phyloP scores from a whole-genome alignment of 2,329 filamentous ascomycete genomes.

The Aspergillus pseudoglaucus region DNA sequence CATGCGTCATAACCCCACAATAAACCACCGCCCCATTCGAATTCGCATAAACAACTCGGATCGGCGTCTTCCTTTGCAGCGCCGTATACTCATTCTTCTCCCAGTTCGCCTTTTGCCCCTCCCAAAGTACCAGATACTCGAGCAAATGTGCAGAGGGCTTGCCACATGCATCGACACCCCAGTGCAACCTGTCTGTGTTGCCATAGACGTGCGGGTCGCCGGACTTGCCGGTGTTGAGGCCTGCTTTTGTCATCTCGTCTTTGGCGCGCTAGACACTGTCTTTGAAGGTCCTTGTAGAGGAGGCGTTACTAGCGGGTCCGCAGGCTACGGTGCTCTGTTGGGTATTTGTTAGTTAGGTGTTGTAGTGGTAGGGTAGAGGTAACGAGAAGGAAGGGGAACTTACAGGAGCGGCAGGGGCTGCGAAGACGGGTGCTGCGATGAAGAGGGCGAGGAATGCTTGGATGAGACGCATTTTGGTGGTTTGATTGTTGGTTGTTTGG shows the following conservation, averaged over 20 bases:
- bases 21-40: neutral
- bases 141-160: neutral
- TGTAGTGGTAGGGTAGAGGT: no score
- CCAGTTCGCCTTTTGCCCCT: neutral
- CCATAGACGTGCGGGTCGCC: neutral
- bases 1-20: neutral
- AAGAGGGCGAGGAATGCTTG: neutral
- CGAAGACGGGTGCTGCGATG: neutral
- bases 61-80: neutral
- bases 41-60: neutral
- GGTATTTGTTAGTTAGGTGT: no score
- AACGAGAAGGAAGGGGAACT: neutral
- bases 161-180: neutral
- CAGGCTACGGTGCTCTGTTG: neutral
- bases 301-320: neutral
- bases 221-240: neutral
- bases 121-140: neutral
- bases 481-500: neutral
- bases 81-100: neutral
- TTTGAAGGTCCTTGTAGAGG: neutral
- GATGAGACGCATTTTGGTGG: neutral
- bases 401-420: neutral
- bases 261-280: neutral
- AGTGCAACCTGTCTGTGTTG: neutral
- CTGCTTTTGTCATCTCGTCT: neutral